Evolutionary conservation across 352 stramenopile species (phyloP), one percentile per base, ranked within the genome.

Genomic region (Aphanomyces astaci): DNA sequence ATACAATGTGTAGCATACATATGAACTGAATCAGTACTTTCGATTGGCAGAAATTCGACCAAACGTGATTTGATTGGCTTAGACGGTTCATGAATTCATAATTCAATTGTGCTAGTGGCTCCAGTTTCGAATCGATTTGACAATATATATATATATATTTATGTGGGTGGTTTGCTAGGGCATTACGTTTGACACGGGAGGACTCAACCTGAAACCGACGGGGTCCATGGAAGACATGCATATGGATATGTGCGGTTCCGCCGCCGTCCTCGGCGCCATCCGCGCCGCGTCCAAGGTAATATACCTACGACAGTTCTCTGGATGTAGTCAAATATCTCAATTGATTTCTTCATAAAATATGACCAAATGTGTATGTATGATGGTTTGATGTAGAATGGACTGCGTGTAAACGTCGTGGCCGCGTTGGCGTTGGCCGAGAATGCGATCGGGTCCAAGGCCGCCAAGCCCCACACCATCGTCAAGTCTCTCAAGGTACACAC

Each of bases 161-260:
- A n/a, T n/a, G n/a, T n/a, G n/a, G n/a, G n/a, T n/a, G n/a, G n/a
- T n/a, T n/a, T n/a, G n/a, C n/a, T n/a, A n/a, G 51, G 94, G 90
- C 19, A 85, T 98, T 53, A 97, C 88, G 51, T 98, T 98, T 67
- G 94, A 98, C 75, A 96, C 92, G 0, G 94, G 94, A n/a, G 94
- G 94, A 15, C 78, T 98, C 63, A 97, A 98, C 78, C 77, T 98
- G 48, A 98, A 98, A 78, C 88, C 89, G 0, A 94, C 88, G 13
- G 81, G 90, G 45, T 78, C 76, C 71, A 97, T 97, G 13, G 89
- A 96, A 65, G 83, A 95, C 64, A 97, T 97, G 90, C 90, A 97
- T 73, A 92, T 88, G 3, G 90, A 97, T 75, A 96, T 96, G 87
- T 95, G 90, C 57, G 90, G 90, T 40, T 94, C 84, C 3, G 89